Base-by-base conservation (phyloP, 2,329 filamentous ascomycete genomes). In the Penicillium thymicola region DNA sequence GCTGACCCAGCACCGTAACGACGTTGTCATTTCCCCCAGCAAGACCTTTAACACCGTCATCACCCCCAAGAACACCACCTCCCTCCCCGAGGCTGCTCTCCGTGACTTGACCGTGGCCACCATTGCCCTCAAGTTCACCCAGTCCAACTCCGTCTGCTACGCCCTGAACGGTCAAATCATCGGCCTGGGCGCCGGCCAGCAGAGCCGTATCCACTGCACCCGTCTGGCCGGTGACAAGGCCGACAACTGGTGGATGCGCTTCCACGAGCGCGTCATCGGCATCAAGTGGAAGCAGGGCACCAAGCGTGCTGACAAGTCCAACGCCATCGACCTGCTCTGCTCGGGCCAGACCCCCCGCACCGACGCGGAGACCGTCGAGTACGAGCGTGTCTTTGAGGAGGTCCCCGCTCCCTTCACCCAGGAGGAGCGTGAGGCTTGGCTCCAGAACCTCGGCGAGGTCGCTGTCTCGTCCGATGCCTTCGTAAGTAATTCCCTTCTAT, bases 181-280 rank as follows among this genome's bases (percentile, higher is more conserved):
- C 67, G 94, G 94, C 64, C 86, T 99, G 54, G 94, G 94, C 64
- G 94, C 94, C 54, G 94, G 94, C 59, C 94, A 99, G 78, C 94
- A 99, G 79, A 96, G 90, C 60, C 89, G 94, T 66, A 99, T 99
- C 67, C 94, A 99, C 83, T 99, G 94, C 85, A 99, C 94, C 41
- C 89, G 94, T 64, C 85, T 99, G 50, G 94, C 94, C 11, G 94
- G 94, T 59, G 93, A 97, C 81, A 99, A 99, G 83, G 91, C 92
- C 47, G 94, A 99, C 78, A 97, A 96, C 82, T 97, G 93, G 93
- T 99, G 93, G 94, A 89, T 99, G 82, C 89, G 94, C 70, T 97
- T 97, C 86, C 90, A 97, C 81, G 88, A 90, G 66, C 88, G 90
- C 51, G 90, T 94, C 13, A 83, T 97, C 48, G 82, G 81, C 71